Conservation (phyloP, 2,329 filamentous ascomycete species). For the Aspergillus ochraceus region DNA sequence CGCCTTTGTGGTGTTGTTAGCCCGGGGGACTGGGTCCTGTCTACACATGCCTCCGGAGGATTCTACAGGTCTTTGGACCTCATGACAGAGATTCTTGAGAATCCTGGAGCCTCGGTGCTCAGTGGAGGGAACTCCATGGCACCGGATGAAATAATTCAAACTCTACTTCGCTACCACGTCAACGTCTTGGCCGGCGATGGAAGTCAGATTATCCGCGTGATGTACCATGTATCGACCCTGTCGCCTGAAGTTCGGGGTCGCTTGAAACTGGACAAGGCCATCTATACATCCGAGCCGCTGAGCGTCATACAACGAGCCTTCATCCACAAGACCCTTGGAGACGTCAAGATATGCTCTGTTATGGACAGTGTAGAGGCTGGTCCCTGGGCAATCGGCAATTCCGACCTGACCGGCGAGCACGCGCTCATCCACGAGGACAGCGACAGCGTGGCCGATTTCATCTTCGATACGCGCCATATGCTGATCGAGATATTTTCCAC, state of each 20-base stretch:
- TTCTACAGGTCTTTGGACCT: constrained; percentile 48
- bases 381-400: constrained; percentile 37
- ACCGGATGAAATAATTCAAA: constrained; percentile 22
- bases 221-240: constrained; percentile 37
- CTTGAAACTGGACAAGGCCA: constrained; percentile 41
- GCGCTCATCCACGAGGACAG: not conserved
- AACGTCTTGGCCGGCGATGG: constrained; percentile 44
- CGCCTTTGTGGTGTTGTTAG: constrained; percentile 30
- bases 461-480: constrained; percentile 41
- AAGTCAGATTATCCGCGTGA: constrained; percentile 40
- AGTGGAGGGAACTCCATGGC: constrained; percentile 35
- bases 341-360: constrained; percentile 41
- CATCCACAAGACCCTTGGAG: constrained; percentile 30
- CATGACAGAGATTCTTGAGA: constrained; percentile 41
- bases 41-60: constrained; percentile 36
- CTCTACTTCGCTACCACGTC: constrained; percentile 32
- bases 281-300: constrained; percentile 49
- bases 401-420: constrained; percentile 24
- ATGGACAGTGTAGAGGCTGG: constrained; percentile 48
- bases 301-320: constrained; percentile 33
- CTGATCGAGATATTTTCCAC: constrained; percentile 18
- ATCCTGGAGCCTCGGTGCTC: constrained; percentile 43
- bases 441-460: constrained; percentile 31
- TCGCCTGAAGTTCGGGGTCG: constrained; percentile 9
- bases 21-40: constrained; percentile 42